Base-by-base conservation (phyloP, 495 filamentous ascomycete genomes). In the Penicillium turbatum region DNA sequence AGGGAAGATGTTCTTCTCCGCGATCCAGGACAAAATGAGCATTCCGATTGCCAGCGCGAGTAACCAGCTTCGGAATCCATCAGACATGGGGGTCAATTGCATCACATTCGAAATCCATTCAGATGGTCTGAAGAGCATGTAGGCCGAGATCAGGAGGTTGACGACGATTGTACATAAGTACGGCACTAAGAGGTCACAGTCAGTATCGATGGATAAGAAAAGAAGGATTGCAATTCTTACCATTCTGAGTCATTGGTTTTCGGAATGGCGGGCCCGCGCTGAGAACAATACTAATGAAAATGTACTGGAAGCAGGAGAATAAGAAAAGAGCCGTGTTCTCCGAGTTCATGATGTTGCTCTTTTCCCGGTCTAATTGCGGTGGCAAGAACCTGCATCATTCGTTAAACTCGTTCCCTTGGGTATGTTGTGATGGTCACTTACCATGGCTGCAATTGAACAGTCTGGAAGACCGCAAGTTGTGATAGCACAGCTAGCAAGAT, bases 221-320 rank as follows among this genome's bases (percentile, higher is more conserved):
- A 21, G 5, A n/a, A 24, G n/a, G 10, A 54, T 6, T 53, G 34
- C 16, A 24, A 7, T 42, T 61, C 86, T 72, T 67, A 91, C 89
- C 78, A 67, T 97, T 99, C 38, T 84, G 74, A 19, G 73, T 72
- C 79, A 95, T 90, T 9, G 83, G 75, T 62, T 90, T 87, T 44
- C 95, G 78, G 70, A 95, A 99, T 8, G 95, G 95, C 15, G 82
- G 81, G 6, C 95, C 95, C 38, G 92, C 88, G 59, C 86, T 96
- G 12, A 97, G 77, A 12, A 97, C 87, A 51, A 97, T 78, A 12
- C 87, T 95, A 1, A 89, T 83, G 31, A 96, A 75, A 36, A 93
- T 92, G 69, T 99, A 99, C 68, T 97, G 92, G 63, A 88, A 97
- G 60, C 89, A 95, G 1, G 89, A 95, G 19, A 90, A 73, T 40